These are phyloP conservation scores for Myxozyma vanderwaltii DNA, from an alignment of 805 yeast species.

Conservation along the genomic window DNA sequence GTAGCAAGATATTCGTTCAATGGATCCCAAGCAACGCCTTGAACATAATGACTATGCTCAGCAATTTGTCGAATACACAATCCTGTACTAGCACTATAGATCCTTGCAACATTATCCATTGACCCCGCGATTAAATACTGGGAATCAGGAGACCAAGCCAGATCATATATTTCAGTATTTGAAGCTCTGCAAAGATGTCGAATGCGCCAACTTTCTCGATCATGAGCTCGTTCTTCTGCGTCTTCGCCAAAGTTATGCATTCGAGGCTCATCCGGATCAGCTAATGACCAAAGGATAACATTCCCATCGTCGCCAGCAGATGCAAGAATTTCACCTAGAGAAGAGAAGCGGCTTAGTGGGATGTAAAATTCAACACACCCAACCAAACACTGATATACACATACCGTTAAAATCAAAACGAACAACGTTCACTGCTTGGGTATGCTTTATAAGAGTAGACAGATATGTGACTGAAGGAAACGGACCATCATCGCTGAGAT, in stretches of 20 bases:
- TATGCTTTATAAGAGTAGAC: conserved; percentile 81
- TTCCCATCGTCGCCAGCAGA: conserved; percentile 96
- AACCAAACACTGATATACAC: neutral
- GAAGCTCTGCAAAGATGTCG: conserved; percentile 60
- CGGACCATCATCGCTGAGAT: conserved; percentile 17
- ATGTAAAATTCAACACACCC: too few species aligned
- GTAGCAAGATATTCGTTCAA: conserved; percentile 72
- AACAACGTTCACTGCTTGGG: conserved; percentile 92
- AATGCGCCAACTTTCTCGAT: conserved; percentile 73
- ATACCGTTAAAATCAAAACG: conserved; percentile 72
- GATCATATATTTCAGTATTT: conserved; percentile 80
- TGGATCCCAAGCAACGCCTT: conserved; percentile 98
- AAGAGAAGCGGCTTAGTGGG: too few species aligned
- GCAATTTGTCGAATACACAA: conserved; percentile 58
- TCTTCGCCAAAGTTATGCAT: conserved; percentile 31
- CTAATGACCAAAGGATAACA: conserved; percentile 72
- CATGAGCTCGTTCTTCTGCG: conserved; percentile 25
- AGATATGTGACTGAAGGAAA: conserved; percentile 66
- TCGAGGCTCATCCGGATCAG: conserved; percentile 16
- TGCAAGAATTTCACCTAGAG: conserved; percentile 57
- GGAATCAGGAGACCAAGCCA: conserved; percentile 90
- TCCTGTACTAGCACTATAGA: conserved; percentile 63
- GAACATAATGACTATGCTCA: conserved; percentile 87
- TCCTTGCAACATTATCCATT: conserved; percentile 81
- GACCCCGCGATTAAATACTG: conserved; percentile 80